Conservation (phyloP, 768 basidiomycete species). For the Pholiota microspora region DNA sequence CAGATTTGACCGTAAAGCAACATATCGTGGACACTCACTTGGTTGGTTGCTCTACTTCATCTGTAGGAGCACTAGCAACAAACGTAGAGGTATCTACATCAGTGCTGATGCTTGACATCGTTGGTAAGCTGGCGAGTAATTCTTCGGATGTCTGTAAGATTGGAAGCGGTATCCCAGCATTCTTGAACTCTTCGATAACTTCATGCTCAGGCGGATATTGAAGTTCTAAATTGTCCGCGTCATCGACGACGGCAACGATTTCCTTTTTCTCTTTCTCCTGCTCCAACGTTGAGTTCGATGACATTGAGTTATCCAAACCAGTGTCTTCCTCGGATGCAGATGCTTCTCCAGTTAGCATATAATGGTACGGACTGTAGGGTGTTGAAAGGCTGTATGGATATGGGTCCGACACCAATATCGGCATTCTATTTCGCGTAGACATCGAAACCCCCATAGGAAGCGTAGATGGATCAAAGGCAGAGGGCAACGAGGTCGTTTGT, state of each 20-base stretch:
- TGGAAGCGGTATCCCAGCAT: not conserved
- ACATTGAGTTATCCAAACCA: constrained; percentile 24
- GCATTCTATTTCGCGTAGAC: constrained; percentile 24
- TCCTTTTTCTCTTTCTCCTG: constrained; percentile 20
- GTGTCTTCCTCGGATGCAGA: constrained; percentile 17
- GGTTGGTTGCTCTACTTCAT: not conserved
- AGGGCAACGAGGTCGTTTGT: no score
- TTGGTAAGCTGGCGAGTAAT: no score
- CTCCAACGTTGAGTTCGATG: constrained; percentile 27
- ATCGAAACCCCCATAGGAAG: not conserved
- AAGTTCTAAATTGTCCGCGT: constrained; percentile 19
- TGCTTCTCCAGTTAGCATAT: constrained; percentile 6
- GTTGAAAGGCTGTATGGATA: constrained; percentile 50
- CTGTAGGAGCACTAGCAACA: no score
- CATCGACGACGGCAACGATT: constrained; percentile 3
- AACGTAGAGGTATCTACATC: no score
- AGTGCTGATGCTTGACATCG: no score
- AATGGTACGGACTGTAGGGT: constrained; percentile 23
- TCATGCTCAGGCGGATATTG: constrained; percentile 21
- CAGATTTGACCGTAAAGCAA: not conserved
- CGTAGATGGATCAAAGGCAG: not conserved
- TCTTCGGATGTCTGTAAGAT: not conserved
- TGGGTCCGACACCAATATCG: constrained; percentile 37
- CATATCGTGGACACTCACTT: not conserved
- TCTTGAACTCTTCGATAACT: not conserved